These are phyloP conservation scores for Alternaria dauci DNA, from an alignment of 2,329 filamentous ascomycete species.

Conservation along the genomic window DNA sequence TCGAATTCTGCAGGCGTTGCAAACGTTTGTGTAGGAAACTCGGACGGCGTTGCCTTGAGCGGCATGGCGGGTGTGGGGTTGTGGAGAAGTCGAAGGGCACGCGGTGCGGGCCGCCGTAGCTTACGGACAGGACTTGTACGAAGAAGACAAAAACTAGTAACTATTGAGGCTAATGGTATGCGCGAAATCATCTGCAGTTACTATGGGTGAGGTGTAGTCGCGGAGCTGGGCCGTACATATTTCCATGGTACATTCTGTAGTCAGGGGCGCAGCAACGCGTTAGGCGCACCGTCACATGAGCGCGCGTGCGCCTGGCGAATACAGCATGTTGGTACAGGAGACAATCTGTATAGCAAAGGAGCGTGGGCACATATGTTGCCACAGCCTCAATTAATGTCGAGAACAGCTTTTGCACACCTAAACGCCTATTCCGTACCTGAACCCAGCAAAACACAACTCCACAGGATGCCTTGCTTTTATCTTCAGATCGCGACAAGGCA, in stretches of 20 bases:
- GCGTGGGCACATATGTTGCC: neutral
- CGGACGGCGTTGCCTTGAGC: slow-evolving; percentile 7
- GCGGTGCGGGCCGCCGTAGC: neutral
- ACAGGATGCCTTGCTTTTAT: neutral
- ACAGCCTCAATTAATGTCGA: neutral
- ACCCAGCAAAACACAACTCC: neutral
- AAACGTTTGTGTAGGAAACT: slow-evolving; percentile 20
- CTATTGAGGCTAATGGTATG: neutral
- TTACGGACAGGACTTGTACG: neutral
- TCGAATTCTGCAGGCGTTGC: slow-evolving; percentile 17
- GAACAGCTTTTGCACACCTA: neutral
- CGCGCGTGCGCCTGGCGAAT: neutral
- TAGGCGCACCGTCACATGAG: neutral
- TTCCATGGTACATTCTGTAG: neutral
- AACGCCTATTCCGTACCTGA: neutral
- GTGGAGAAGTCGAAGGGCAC: neutral
- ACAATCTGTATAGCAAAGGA: neutral
- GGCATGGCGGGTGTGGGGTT: slow-evolving; percentile 7
- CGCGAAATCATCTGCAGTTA: neutral
- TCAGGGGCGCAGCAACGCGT: neutral
- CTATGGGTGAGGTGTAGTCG: neutral
- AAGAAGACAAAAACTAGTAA: neutral
- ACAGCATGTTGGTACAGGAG: neutral
- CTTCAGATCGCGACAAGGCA: neutral
- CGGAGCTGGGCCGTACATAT: neutral